These are phyloP conservation scores for Daldinia caldariorum DNA, from an alignment of 495 filamentous ascomycete genomes.

Conservation along the genomic window DNA sequence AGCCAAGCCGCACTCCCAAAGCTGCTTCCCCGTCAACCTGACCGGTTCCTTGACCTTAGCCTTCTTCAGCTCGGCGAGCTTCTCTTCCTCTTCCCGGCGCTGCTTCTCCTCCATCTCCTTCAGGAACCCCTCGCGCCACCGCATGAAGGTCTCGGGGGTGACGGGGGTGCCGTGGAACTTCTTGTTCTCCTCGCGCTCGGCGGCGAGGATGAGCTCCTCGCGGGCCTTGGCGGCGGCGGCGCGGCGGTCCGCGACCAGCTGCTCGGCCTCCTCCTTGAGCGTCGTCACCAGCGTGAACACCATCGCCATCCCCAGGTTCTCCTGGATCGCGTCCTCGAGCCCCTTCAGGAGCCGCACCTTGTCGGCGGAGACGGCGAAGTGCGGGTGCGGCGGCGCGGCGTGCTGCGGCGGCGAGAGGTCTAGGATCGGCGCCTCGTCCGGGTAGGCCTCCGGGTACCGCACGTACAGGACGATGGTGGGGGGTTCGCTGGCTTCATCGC, in stretches of 20 bases:
- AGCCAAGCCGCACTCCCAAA: slow-evolving; percentile 85
- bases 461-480: slow-evolving; percentile 82
- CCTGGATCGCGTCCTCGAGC: slow-evolving; percentile 76
- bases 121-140: slow-evolving; percentile 82
- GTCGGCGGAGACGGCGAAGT: slow-evolving; percentile 68
- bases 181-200: slow-evolving; percentile 90
- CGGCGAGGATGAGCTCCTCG: slow-evolving; percentile 72
- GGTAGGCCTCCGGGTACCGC: slow-evolving; percentile 85
- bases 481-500: slow-evolving; percentile 63
- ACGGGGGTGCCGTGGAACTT: slow-evolving; percentile 96
- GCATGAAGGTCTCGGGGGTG: slow-evolving; percentile 81
- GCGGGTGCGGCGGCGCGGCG: slow-evolving; percentile 69
- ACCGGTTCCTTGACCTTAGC: slow-evolving; percentile 69
- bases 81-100: slow-evolving; percentile 70
- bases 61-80: slow-evolving; percentile 79
- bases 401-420: slow-evolving; percentile 77
- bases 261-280: slow-evolving; percentile 88
- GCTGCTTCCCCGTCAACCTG: slow-evolving; percentile 78
- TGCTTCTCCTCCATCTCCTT: slow-evolving; percentile 79
- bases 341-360: slow-evolving; percentile 73
- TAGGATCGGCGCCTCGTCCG: slow-evolving; percentile 82
- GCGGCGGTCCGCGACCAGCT: slow-evolving; percentile 73
- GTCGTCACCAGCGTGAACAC: slow-evolving; percentile 88
- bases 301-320: slow-evolving; percentile 98
- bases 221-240: slow-evolving; percentile 67